Evolutionary conservation across 805 yeast genomes (phyloP), one percentile per base, ranked within the genome.

Genomic region (Wickerhamiella parazyma): DNA sequence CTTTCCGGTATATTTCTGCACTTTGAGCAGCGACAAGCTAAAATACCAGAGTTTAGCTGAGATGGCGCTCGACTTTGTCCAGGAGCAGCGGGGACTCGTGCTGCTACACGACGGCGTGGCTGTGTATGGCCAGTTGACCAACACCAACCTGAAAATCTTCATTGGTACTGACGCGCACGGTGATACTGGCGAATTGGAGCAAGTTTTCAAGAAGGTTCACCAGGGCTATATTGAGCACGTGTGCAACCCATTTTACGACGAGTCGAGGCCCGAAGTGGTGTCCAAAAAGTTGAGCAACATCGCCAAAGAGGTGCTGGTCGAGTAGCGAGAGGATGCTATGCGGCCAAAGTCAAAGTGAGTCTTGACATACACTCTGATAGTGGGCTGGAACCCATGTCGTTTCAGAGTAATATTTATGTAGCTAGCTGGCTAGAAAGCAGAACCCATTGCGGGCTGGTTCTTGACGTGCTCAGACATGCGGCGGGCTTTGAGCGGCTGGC

Each of bases 81-180:
- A 50, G 39, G 44, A 55, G n/a, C 55, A 54, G 42, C 11, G 42
- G 34, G 31, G 31, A 16, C 44, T 59, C 33, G 35, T 52, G 36
- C 42, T 61, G 20, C 55, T 58, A 2, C 64, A 60, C 40, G 62
- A 61, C 25, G 63, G 63, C 6, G 50, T 60, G 6, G 64, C 65
- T 1, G 65, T 61, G 2, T 62, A 62, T 36, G 65, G 64, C 5
- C 42, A 54, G 29, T 48, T 61, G 8, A 45, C 62, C 2, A 62
- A 62, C 45, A 62, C 66, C 2, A 51, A 52, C 12, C 52, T 55
- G 16, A 61, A 57, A 42, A 42, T 57, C 11, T 42, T 62, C 7
- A 46, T 62, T 6, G 66, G 64, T 12, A 38, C 53, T 11, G 55
- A 54, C 35, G 56, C 63, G 16, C 51, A 33, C 21, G 52, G 49